A percentile compares a stretch with the other conserved stretches of the same genome.
phyloP scores from a whole-genome alignment of 352 stramenopile species.

The Phytophthora fragariaefolia region DNA sequence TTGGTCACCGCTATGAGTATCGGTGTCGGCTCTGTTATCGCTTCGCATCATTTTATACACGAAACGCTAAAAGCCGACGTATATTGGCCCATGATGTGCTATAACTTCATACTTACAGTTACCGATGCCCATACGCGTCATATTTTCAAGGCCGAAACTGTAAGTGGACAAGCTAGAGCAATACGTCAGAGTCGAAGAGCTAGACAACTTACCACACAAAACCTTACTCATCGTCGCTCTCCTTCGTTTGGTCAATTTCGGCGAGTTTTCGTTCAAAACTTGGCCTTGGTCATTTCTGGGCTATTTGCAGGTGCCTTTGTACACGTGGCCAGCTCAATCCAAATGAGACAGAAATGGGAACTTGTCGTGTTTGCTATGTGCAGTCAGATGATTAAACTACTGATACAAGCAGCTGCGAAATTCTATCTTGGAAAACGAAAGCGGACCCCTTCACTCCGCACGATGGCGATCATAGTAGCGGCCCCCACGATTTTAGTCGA shows the following conservation, averaged over 20 bases:
- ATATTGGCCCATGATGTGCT: constrained; percentile 35
- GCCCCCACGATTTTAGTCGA: constrained; percentile 38
- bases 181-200: constrained; percentile 5
- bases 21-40: constrained; percentile 6
- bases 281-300: constrained; percentile 26
- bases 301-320: constrained; percentile 29
- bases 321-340: constrained; percentile 27
- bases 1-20: constrained; percentile 14
- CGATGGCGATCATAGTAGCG: constrained; percentile 37
- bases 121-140: constrained; percentile 27
- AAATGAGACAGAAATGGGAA: constrained; percentile 26
- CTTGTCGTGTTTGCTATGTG: constrained; percentile 27
- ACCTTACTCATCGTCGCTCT: background rate
- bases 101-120: constrained; percentile 32
- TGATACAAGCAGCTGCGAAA: constrained; percentile 34
- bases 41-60: constrained; percentile 2
- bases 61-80: constrained; percentile 20
- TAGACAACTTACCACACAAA: background rate
- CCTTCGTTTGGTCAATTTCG: constrained; percentile 15
- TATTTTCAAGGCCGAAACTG: constrained; percentile 26
- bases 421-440: constrained; percentile 24
- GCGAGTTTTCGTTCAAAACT: constrained; percentile 31
- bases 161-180: constrained; percentile 11
- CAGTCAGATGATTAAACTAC: constrained; percentile 23
- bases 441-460: constrained; percentile 19